Percentiles rank a stretch among this genome's conserved stretches.
phyloP scores from a whole-genome alignment of 2,329 filamentous ascomycete genomes.

The Fusarium nodosum region DNA sequence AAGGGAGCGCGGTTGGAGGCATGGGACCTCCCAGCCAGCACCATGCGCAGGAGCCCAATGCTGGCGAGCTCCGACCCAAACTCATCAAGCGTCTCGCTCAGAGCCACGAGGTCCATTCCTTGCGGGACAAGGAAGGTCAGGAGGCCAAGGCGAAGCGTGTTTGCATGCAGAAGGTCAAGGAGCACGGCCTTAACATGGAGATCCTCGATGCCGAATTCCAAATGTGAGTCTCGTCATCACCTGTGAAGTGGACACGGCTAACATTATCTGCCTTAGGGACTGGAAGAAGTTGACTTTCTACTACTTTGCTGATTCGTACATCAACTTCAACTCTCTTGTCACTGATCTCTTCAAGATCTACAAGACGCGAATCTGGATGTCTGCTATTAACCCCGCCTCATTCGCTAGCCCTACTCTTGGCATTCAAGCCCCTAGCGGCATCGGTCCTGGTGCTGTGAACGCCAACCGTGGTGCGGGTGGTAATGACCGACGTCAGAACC shows the following conservation, averaged over 20 bases:
- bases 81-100: constrained; percentile 96
- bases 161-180: constrained; percentile 95
- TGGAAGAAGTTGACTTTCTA: constrained; percentile 99
- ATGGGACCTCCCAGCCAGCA: constrained; percentile 83
- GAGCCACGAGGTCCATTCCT: constrained; percentile 86
- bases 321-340: constrained; percentile 98
- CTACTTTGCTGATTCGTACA: constrained; percentile 97
- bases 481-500: constrained; percentile 64
- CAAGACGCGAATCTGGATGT: constrained; percentile 99
- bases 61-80: constrained; percentile 89
- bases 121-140: constrained; percentile 96
- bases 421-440: constrained; percentile 75
- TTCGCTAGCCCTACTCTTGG: constrained; percentile 85
- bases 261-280: constrained; percentile 72
- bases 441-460: constrained; percentile 75
- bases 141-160: constrained; percentile 98
- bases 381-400: constrained; percentile 96
- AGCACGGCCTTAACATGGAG: constrained; percentile 97
- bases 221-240: constrained; percentile 75
- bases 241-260: constrained; percentile 2
- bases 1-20: constrained; percentile 79
- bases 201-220: constrained; percentile 99
- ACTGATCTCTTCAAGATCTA: constrained; percentile 99
- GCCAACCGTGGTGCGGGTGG: constrained; percentile 62
- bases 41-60: constrained; percentile 77